Conservation (phyloP, 192 early-diverging fungal genomes). For the Coemansia sp. region DNA sequence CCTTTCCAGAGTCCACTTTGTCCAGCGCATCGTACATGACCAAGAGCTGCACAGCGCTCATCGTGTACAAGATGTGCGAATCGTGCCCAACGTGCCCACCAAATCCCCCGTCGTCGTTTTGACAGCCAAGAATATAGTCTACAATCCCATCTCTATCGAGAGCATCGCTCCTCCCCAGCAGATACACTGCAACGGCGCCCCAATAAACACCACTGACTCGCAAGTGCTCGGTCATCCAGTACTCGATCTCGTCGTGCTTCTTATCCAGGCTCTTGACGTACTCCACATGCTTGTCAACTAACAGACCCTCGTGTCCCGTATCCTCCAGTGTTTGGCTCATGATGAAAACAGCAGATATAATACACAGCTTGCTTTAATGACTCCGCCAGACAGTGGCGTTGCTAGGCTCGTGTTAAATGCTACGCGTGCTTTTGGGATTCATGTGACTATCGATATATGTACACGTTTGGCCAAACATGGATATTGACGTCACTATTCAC, state of each 20-base stretch:
- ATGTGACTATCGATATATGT: background rate
- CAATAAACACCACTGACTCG: conserved; percentile 92
- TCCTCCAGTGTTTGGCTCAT: background rate
- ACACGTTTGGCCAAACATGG: background rate
- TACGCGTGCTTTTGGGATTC: background rate
- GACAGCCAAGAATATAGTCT: conserved; percentile 75
- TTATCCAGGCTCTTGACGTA: conserved; percentile 74
- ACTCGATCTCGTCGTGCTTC: conserved; percentile 85
- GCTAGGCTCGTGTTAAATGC: background rate
- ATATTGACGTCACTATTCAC: background rate
- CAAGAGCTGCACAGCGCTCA: conserved; percentile 88
- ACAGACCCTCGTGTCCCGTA: conserved; percentile 27
- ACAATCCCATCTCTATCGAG: conserved; percentile 73
- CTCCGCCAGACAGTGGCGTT: background rate
- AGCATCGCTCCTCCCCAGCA: conserved; percentile 65
- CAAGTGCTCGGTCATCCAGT: conserved; percentile 91
- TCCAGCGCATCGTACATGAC: conserved; percentile 79
- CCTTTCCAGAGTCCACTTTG: conserved; percentile 64
- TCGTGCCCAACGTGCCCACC: conserved; percentile 85
- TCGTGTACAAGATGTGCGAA: conserved; percentile 86
- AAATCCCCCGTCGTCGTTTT: conserved; percentile 81
- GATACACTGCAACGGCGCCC: conserved; percentile 80
- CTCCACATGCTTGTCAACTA: conserved; percentile 65
- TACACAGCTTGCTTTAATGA: background rate
- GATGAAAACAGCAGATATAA: background rate